These are phyloP conservation scores for Allium fistulosum DNA, from an alignment of 106 monocot species.

Conservation along the genomic window DNA sequence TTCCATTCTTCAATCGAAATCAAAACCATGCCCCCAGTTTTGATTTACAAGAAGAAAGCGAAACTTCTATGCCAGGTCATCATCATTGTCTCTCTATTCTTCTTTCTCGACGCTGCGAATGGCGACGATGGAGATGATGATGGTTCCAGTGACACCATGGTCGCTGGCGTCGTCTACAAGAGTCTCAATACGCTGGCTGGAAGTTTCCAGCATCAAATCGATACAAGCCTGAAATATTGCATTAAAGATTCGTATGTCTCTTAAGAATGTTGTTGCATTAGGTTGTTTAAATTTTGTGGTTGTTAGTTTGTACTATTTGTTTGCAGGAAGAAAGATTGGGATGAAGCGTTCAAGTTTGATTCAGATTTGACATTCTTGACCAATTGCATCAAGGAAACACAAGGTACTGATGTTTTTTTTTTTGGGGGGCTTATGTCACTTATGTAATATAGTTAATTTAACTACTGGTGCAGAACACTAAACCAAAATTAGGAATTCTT, in stretches of 20 bases:
- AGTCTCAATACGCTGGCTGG: conserved; percentile 10
- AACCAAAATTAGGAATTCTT: neutral
- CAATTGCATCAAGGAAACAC: conserved; percentile 30
- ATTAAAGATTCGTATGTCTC: conserved; percentile 18
- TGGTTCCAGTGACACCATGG: neutral
- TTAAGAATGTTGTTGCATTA: neutral
- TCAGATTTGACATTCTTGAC: conserved; percentile 37
- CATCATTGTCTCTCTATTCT: no score
- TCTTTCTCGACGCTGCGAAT: no score
- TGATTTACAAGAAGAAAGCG: no score
- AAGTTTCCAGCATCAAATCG: conserved; percentile 10
- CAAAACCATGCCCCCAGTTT: no score
- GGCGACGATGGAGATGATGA: conserved; percentile 7
- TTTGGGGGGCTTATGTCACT: neutral
- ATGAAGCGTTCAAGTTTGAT: conserved; percentile 58
- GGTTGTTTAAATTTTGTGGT: neutral
- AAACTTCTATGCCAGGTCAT: no score
- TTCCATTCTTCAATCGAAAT: no score
- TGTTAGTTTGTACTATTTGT: neutral
- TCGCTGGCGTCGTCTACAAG: conserved; percentile 13
- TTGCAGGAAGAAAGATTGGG: conserved; percentile 57
- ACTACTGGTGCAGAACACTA: neutral
- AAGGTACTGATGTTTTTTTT: neutral
- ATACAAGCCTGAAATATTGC: conserved; percentile 15
- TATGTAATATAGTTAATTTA: neutral